Evolutionary conservation across 495 filamentous ascomycete genomes (phyloP), one percentile per base, ranked within the genome.

Genomic region (Lindgomyces ingoldianus): DNA sequence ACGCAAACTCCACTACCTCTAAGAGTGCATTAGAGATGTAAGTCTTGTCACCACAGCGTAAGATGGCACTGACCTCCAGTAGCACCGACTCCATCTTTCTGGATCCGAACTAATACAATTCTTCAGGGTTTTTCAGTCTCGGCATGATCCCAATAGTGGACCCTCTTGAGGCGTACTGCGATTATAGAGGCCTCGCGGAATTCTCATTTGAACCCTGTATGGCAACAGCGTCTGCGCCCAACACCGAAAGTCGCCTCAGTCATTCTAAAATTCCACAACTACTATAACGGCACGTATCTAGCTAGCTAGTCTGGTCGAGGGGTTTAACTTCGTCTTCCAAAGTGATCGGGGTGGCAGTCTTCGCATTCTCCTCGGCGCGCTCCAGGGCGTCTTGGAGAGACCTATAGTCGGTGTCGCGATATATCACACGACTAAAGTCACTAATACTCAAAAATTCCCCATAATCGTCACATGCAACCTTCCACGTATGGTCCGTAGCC

Each of bases 171-270:
- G 44, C 21, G 44, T 39, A 39, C 33, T 39, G 33, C 14, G 33
- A 14, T 39, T 6, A 39, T 39, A 14, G 33, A 39, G 14, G 18
- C 44, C 44, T 47, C 18, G 21, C 18, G 18, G 44, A 47, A 8
- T 47, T 18, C 44, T 47, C 18, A 47, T 47, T 47, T 47, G 18
- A 47, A 47, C 44, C n/a, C 44, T 47, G 18, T 47, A 47, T 47
- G 6, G 18, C 18, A 47, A 47, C 21, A 47, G 44, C 21, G 18
- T 47, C 44, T 47, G 21, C 44, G 6, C n/a, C 44, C 18, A 47
- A 8, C 8, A 47, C 18, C 6, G 44, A 47, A 47, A 22, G 44
- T 47, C 18, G 18, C 6, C 44, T 47, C 18, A 47, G 18, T 47
- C 18, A 47, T 47, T 47, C 44, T 47, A 47, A 8, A 47, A 47